Percentiles rank a stretch among this genome's conserved stretches.
Conservation (phyloP, 2,329 filamentous ascomycete genomes). For the Colletotrichum navitas region DNA sequence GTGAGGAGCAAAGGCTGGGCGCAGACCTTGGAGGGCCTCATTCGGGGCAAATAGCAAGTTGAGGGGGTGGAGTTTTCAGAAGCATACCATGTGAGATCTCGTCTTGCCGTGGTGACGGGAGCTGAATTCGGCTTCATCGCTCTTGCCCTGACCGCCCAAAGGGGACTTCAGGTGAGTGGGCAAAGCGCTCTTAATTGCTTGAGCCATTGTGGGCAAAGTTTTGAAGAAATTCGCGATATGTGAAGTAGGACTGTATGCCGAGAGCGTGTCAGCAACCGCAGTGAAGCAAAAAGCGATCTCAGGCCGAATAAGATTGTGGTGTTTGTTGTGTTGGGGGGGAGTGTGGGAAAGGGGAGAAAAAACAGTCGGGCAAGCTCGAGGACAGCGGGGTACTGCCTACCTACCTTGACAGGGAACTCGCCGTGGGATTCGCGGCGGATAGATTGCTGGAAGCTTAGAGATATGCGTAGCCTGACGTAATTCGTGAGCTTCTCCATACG, state of each 20-base stretch:
- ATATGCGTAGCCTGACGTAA: constrained; percentile 42
- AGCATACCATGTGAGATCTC: constrained; percentile 82
- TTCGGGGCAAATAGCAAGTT: neutral
- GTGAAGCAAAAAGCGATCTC: constrained; percentile 6
- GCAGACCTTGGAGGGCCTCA: neutral
- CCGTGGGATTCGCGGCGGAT: constrained; percentile 25
- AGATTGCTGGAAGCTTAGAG: constrained; percentile 31
- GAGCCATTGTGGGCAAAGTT: constrained; percentile 70
- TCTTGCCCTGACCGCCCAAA: constrained; percentile 53
- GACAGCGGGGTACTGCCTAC: constrained; percentile 36
- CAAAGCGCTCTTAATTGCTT: constrained; percentile 78
- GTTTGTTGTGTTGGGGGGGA: constrained; percentile 15
- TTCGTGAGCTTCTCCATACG: constrained; percentile 40
- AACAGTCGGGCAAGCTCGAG: constrained; percentile 26
- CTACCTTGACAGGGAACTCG: constrained; percentile 32
- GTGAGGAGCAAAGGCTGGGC: constrained; percentile 1
- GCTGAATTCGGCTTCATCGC: constrained; percentile 63
- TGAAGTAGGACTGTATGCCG: constrained; percentile 13
- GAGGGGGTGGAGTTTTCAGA: constrained; percentile 25
- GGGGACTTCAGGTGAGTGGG: constrained; percentile 83
- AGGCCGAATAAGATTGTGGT: neutral
- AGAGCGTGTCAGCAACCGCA: constrained; percentile 14
- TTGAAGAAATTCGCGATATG: constrained; percentile 25
- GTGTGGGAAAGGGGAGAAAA: constrained; percentile 15
- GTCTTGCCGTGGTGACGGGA: constrained; percentile 86